phyloP scores from a whole-genome alignment of 2,329 filamentous ascomycete species.

The Colletotrichum sp. region DNA sequence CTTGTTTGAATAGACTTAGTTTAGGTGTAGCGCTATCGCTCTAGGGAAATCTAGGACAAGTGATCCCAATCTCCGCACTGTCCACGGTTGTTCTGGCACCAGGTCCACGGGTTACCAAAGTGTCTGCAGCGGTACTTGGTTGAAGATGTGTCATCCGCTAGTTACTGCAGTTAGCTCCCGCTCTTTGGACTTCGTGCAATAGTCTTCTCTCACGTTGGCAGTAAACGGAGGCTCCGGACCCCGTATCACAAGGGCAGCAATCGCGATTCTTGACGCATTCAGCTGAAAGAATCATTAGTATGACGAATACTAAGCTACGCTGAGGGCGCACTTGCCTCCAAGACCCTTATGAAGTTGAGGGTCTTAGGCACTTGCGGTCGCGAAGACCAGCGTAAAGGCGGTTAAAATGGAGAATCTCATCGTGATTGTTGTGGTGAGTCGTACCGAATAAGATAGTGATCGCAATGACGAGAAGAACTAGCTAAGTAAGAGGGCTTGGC shows the following conservation, averaged over 20 bases:
- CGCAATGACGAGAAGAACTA: no score
- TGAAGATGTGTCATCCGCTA: neutral
- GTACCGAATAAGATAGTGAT: neutral
- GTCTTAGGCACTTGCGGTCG: neutral
- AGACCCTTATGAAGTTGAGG: neutral
- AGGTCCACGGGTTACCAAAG: neutral
- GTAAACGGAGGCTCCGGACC: neutral
- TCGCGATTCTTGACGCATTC: neutral
- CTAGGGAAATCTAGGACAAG: neutral
- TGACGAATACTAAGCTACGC: no score
- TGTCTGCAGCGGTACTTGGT: neutral
- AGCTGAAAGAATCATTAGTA: neutral
- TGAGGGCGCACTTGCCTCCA: accelerated
- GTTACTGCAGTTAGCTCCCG: accelerated
- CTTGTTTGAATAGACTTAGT: no score
- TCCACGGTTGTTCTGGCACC: neutral
- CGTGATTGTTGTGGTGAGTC: neutral
- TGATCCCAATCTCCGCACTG: neutral
- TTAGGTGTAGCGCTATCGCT: no score
- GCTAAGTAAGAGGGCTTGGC: neutral
- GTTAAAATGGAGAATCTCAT: neutral
- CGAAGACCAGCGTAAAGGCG: neutral
- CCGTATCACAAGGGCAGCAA: neutral
- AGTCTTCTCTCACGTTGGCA: neutral
- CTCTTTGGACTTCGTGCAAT: accelerated